Evolutionary conservation across 257 asterid species (phyloP).

Genomic region (Plantago ovata): DNA sequence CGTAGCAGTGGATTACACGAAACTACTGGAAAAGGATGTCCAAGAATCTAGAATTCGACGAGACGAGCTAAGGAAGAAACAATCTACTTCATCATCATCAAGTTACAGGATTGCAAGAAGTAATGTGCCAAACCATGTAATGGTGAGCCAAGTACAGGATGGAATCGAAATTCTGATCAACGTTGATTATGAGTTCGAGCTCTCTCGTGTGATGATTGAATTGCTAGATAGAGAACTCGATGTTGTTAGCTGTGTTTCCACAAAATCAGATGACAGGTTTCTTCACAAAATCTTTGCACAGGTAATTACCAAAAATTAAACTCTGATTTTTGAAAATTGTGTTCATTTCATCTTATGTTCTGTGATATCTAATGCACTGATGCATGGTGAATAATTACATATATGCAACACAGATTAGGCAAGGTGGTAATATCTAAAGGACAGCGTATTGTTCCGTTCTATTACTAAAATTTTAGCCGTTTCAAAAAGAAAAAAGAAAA

Average conservation of each 20-base stretch:
- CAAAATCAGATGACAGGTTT: not conserved
- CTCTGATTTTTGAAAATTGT: no score
- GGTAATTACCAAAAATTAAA: not conserved
- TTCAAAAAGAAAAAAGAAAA: no score
- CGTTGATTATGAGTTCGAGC: not conserved
- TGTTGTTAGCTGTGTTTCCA: slow-evolving; percentile 12
- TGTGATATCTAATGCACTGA: no score
- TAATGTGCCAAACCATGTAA: not conserved
- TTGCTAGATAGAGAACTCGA: not conserved
- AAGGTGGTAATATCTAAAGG: no score
- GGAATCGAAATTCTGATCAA: slow-evolving; percentile 7
- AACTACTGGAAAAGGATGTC: slow-evolving; percentile 2
- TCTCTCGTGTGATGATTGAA: slow-evolving; percentile 7
- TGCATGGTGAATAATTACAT: no score
- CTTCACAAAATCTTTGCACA: slow-evolving; percentile 11
- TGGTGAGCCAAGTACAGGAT: not conserved
- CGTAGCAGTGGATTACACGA: slow-evolving; percentile 7
- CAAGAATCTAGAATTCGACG: slow-evolving; percentile 4
- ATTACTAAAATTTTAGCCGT: no score
- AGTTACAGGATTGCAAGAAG: not conserved
- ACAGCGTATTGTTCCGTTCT: no score
- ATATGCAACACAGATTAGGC: no score
- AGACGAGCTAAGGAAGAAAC: not conserved
- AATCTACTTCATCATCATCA: not conserved
- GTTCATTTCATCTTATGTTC: no score